phyloP scores from a whole-genome alignment of 306 rosid species.

The Ceratonia siliqua region DNA sequence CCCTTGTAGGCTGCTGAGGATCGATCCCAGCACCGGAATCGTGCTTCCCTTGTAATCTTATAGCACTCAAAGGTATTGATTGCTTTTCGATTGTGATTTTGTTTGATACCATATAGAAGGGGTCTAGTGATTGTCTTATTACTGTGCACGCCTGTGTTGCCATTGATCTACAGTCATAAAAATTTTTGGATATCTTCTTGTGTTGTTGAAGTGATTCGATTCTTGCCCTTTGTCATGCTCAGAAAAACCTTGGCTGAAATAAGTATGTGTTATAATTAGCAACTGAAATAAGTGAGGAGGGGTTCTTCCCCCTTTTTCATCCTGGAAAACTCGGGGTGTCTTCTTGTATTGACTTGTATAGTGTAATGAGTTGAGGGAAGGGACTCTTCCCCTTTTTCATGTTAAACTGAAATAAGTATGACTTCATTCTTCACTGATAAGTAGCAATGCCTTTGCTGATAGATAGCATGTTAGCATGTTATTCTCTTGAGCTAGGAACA shows the following conservation, averaged over 20 bases:
- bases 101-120: not conserved
- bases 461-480: conserved; percentile 14
- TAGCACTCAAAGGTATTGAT: conserved; percentile 68
- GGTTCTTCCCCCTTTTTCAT: not conserved
- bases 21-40: conserved; percentile 91
- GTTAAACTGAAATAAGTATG: not conserved
- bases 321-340: not conserved
- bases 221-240: no score
- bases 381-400: not conserved
- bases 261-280: no score
- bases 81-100: not conserved
- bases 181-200: no score
- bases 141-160: not conserved
- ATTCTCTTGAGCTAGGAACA: conserved; percentile 57
- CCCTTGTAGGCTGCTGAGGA: conserved; percentile 76
- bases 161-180: not conserved
- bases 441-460: conserved; percentile 27
- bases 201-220: no score
- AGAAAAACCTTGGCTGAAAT: no score
- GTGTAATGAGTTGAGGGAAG: not conserved
- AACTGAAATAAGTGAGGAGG: no score
- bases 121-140: not conserved
- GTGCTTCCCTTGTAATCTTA: conserved; percentile 69
- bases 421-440: not conserved
- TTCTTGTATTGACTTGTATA: not conserved